These are phyloP conservation scores for Ganoderma sinense DNA, from an alignment of 1,284 basidiomycete species.

Conservation along the genomic window DNA sequence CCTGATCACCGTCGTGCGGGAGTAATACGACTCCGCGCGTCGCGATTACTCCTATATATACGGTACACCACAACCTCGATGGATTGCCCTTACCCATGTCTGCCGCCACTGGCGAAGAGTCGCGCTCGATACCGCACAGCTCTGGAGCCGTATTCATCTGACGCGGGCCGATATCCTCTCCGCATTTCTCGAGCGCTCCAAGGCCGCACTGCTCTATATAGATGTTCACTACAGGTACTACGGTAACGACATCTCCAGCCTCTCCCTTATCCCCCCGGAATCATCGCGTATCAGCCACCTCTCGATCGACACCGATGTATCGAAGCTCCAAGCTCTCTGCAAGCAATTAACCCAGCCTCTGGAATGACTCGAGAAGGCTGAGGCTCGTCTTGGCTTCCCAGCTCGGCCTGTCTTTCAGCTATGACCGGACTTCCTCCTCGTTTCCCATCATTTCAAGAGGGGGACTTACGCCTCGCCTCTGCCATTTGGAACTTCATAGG, in stretches of 20 bases:
- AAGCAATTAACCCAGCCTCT: not conserved
- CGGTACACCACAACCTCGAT: not conserved
- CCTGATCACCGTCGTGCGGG: not conserved
- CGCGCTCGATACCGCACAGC: not conserved
- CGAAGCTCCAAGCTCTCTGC: not conserved
- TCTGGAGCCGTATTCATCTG: not conserved
- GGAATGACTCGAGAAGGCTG: not conserved
- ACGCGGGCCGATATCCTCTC: not conserved
- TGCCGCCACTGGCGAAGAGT: not conserved
- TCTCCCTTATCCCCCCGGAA: not conserved
- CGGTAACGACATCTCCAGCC: not conserved
- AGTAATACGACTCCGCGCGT: not conserved
- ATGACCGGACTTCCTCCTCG: not conserved
- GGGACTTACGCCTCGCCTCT: not conserved
- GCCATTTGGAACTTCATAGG: not conserved
- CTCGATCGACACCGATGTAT: not conserved
- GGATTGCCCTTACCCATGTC: not conserved
- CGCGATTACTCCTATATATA: not conserved
- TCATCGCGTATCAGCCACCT: not conserved
- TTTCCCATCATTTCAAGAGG: not conserved
- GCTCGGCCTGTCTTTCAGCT: not conserved
- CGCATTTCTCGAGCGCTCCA: not conserved
- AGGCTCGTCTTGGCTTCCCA: not conserved
- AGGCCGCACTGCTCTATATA: not conserved
- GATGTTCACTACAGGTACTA: not conserved